Conservation (phyloP, 2,329 filamentous ascomycete species). For the Sporothrix euskadiensis region DNA sequence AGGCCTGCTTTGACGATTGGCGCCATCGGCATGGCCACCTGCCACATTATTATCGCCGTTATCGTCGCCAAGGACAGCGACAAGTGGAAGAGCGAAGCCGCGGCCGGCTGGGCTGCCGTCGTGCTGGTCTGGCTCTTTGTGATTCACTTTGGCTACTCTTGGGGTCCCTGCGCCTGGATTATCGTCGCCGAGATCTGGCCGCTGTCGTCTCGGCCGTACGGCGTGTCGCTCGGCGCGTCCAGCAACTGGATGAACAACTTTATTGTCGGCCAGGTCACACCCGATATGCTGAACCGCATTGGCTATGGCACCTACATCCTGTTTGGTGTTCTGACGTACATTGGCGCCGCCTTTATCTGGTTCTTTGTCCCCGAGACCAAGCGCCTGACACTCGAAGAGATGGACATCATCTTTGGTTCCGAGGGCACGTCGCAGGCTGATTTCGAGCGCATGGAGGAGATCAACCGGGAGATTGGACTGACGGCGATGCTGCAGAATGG, state of each 20-base stretch:
- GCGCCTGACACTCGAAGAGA: constrained; percentile 63
- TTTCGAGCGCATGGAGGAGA: constrained; percentile 69
- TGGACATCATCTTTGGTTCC: constrained; percentile 54
- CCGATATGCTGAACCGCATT: constrained; percentile 64
- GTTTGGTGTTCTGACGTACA: constrained; percentile 64
- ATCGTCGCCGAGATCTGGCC: constrained; percentile 75
- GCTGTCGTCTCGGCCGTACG: constrained; percentile 67
- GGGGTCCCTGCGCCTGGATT: constrained; percentile 75
- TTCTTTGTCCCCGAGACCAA: constrained; percentile 67
- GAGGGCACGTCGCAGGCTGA: constrained; percentile 67
- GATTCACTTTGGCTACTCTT: constrained; percentile 72
- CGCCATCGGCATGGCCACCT: constrained; percentile 68
- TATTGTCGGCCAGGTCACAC: constrained; percentile 69
- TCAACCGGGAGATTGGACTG: constrained; percentile 69
- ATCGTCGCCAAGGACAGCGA: constrained; percentile 66
- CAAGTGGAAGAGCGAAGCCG: constrained; percentile 56
- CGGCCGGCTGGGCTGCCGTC: constrained; percentile 69
- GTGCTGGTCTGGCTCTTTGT: constrained; percentile 74
- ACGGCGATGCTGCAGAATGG: constrained; percentile 41
- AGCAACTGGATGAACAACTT: constrained; percentile 66
- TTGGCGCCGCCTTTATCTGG: constrained; percentile 63
- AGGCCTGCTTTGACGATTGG: constrained; percentile 64
- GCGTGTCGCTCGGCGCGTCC: constrained; percentile 66
- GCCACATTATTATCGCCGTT: constrained; percentile 70
- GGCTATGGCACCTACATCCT: constrained; percentile 72